These are phyloP conservation scores for Metarhizium album DNA, from an alignment of 2,329 filamentous ascomycete species.

Conservation along the genomic window DNA sequence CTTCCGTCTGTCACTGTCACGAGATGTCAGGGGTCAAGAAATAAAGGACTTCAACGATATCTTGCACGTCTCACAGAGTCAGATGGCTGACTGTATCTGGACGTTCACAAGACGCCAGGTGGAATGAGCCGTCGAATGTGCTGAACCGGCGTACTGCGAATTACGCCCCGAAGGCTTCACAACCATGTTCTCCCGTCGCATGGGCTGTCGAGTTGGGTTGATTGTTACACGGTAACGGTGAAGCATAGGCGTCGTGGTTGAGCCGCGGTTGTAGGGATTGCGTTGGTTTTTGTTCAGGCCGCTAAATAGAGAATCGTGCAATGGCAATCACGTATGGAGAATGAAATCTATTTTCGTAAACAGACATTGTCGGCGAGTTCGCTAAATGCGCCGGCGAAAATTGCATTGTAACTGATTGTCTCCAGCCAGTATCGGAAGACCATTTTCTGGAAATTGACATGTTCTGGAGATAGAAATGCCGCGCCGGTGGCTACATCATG, in stretches of 20 bases:
- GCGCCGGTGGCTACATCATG: neutral
- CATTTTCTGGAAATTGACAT: neutral
- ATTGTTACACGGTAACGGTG: neutral
- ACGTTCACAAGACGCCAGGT: neutral
- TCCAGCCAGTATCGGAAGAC: neutral
- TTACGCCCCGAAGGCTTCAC: neutral
- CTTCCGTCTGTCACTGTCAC: neutral
- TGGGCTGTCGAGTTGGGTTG: neutral
- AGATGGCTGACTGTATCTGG: neutral
- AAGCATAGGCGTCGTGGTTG: neutral
- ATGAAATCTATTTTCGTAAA: neutral
- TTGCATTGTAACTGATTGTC: neutral
- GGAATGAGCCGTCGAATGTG: neutral
- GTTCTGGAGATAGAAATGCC: neutral
- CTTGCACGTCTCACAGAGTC: neutral
- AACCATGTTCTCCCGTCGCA: neutral
- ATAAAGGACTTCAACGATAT: neutral
- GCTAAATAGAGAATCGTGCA: neutral
- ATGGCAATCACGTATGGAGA: neutral
- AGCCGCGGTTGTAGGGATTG: neutral
- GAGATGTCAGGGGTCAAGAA: neutral
- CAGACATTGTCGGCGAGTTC: neutral
- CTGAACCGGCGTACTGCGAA: neutral
- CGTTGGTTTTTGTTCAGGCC: neutral
- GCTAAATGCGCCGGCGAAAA: neutral